These are phyloP conservation scores for Myxozyma sirexii DNA, from an alignment of 805 yeast species.

Conservation along the genomic window DNA sequence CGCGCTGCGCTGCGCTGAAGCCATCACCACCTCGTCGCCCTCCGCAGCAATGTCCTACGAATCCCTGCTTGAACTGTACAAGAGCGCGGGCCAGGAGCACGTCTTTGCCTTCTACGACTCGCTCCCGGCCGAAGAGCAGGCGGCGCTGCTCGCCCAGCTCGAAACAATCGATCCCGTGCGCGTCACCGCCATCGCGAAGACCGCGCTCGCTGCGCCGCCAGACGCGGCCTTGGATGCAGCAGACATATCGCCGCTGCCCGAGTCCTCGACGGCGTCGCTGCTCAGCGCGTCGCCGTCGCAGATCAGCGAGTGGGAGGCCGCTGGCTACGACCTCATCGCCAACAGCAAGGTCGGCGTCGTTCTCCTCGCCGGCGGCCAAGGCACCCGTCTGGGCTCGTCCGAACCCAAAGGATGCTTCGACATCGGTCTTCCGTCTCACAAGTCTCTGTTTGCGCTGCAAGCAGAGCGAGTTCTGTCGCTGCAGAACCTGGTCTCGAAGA, in stretches of 20 bases:
- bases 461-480: constrained; percentile 77
- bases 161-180: constrained; percentile 43
- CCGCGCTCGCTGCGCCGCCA: constrained; percentile 32
- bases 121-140: constrained; percentile 38
- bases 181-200: constrained; percentile 39
- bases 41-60: constrained; percentile 13
- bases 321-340: constrained; percentile 71
- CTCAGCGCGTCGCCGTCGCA: constrained; percentile 42
- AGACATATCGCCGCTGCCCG: constrained; percentile 35
- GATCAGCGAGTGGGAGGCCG: constrained; percentile 47
- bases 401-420: constrained; percentile 94
- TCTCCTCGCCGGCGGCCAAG: constrained; percentile 98
- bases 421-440: constrained; percentile 79
- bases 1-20: no score
- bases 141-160: constrained; percentile 43
- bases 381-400: constrained; percentile 87
- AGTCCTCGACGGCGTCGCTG: constrained; percentile 34
- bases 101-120: constrained; percentile 45
- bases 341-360: constrained; percentile 81
- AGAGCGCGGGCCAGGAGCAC: constrained; percentile 47
- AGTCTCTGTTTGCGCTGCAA: constrained; percentile 87
- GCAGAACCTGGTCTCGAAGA: constrained; percentile 55
- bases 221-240: background rate
- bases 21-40: no score
- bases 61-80: constrained; percentile 33